Percentiles rank a stretch among this genome's conserved stretches.
Evolutionary conservation across 306 rosid species (phyloP).

Genomic region (Datisca glomerata): DNA sequence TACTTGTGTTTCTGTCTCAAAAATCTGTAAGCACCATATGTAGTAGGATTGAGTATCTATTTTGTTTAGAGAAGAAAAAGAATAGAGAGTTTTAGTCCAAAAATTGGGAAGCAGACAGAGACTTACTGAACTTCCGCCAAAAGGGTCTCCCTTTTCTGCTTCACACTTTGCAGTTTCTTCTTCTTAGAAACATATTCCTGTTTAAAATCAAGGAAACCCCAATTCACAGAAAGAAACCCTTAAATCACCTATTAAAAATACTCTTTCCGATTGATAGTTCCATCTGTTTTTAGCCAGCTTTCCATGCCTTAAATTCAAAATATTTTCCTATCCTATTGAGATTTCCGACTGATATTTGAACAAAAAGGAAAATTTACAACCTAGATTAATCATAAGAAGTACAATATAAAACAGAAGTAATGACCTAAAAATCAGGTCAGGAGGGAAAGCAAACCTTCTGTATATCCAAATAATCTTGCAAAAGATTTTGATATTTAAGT

Average conservation of each 20-base stretch:
- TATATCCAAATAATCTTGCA: conserved; percentile 31
- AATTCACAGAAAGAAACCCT: neutral
- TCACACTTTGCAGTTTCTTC: conserved; percentile 22
- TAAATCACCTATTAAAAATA: neutral
- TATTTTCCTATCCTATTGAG: too few species aligned
- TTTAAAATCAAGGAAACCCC: conserved; percentile 4
- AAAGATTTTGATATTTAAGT: conserved; percentile 8
- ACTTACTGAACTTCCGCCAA: conserved; percentile 42
- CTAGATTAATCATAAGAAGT: neutral
- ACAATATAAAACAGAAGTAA: neutral
- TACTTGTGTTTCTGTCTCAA: conserved; percentile 27
- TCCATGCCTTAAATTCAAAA: too few species aligned
- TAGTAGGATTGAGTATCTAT: too few species aligned
- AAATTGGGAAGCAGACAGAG: neutral
- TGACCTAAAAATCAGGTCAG: neutral
- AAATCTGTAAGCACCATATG: conserved; percentile 31
- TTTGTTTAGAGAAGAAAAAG: neutral
- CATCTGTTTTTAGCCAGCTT: too few species aligned
- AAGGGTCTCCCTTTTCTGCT: conserved; percentile 26
- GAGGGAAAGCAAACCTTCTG: conserved; percentile 32
- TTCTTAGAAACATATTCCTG: conserved; percentile 45
- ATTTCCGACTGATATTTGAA: too few species aligned
- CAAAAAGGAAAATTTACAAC: neutral
- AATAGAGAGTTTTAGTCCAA: neutral
- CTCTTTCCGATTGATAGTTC: too few species aligned